phyloP scores from a whole-genome alignment of 75 land plant species.

The Cryptomeria japonica region DNA sequence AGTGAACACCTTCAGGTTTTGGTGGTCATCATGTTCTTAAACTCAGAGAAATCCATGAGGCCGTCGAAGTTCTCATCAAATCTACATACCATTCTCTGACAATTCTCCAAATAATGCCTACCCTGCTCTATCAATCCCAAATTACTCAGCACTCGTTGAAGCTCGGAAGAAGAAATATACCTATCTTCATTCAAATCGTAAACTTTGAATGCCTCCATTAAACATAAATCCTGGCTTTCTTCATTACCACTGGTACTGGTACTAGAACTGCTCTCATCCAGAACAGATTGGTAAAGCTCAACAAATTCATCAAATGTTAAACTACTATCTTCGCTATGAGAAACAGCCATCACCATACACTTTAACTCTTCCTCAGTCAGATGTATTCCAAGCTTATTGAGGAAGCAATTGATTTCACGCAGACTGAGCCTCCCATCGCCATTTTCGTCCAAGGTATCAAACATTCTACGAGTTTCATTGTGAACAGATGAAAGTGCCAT shows the following conservation, averaged over 20 bases:
- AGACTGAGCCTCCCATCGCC: background rate
- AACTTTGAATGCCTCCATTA: constrained; percentile 48
- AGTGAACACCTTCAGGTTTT: too few relatives aligned
- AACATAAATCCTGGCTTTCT: too few relatives aligned
- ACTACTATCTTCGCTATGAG: background rate
- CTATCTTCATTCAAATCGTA: constrained; percentile 54
- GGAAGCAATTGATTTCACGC: background rate
- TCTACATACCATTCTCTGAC: constrained; percentile 28
- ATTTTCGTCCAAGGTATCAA: background rate
- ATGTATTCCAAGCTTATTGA: background rate
- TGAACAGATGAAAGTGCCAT: too few relatives aligned
- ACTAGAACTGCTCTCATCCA: too few relatives aligned
- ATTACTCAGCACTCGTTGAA: constrained; percentile 30
- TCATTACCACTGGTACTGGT: too few relatives aligned
- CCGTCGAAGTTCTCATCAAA: constrained; percentile 50
- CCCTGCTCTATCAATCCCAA: constrained; percentile 25
- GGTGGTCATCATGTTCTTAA: too few relatives aligned
- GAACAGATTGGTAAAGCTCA: background rate
- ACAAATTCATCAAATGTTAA: background rate
- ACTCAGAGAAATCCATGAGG: constrained; percentile 30
- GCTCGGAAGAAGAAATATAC: constrained; percentile 49
- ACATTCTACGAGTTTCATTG: background rate
- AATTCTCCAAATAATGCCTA: constrained; percentile 39
- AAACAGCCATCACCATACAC: background rate
- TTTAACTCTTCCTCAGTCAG: background rate